Base-by-base conservation (phyloP, 208 protist genomes). In the Leishmania arabica region DNA sequence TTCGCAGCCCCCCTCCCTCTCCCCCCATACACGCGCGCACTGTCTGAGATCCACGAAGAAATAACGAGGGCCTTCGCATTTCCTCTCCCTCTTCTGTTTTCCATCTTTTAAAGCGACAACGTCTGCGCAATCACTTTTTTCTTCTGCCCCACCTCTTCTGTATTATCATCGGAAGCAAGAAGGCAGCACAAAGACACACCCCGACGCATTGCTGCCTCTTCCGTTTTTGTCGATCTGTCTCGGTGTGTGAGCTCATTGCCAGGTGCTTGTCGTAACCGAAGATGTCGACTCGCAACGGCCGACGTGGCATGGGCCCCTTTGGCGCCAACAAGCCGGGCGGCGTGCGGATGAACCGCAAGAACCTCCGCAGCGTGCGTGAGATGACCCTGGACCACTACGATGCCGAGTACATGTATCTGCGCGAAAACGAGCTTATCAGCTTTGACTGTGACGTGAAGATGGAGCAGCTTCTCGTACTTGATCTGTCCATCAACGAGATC, bases 401-500 rank as follows among this genome's bases (percentile, higher is more conserved):
- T 69, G 90, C 92, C 3, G 96, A 98, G 84, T 98, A 91, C 84
- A 75, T 98, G 82, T 98, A 98, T 86, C 93, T 98, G 40, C 93
- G 96, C 31, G 96, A 98, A 85, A 98, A 98, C 81, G 92, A 97
- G 81, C 88, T 98, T 56, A 88, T 88, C 49, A 87, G 88, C 73
- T 98, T 98, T 74, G 95, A 97, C 74, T 90, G 90, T 31, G 91
- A 93, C 42, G 86, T 90, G 40, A 93, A 89, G 80, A 88, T 98
- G 85, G 91, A 97, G 56, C 85, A 95, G 68, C 90, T 98, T 11
- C 94, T 92, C 47, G 93, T 98, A 27, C 87, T 98, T 68, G 96
- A 98, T 82, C 86, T 98, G 15, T 98, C 95, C 65, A 96, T 98
- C 79, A 98, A 98, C 87, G 89, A 97, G 75, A 97, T 98, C 88